Evolutionary conservation across 163 green algal species (phyloP).

Genomic region (Smithsoniella earleae): DNA sequence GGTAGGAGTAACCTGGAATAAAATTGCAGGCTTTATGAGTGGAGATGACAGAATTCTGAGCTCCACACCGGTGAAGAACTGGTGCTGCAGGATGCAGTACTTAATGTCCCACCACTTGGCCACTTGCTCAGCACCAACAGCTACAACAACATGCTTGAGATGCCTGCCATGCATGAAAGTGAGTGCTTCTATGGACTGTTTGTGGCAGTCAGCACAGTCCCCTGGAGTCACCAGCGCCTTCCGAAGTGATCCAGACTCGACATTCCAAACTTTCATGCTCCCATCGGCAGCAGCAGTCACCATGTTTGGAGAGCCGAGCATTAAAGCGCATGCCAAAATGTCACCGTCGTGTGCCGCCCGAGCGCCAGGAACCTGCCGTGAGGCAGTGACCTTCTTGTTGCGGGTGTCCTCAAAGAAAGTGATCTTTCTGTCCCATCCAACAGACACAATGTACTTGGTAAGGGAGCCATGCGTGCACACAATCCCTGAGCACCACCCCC

Average conservation of each 20-base stretch:
- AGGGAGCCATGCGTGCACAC: slow-evolving; percentile 38
- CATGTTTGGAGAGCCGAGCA: slow-evolving; percentile 30
- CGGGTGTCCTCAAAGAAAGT: slow-evolving; percentile 34
- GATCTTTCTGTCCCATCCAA: slow-evolving; percentile 53
- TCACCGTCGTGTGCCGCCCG: slow-evolving; percentile 29
- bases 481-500: no score
- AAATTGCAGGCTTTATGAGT: no score
- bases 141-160: slow-evolving; percentile 9
- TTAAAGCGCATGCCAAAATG: slow-evolving; percentile 29
- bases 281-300: slow-evolving; percentile 35
- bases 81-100: slow-evolving; percentile 21
- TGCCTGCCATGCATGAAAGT: slow-evolving; percentile 8
- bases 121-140: neutral
- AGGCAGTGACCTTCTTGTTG: slow-evolving; percentile 13
- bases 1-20: no score
- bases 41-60: no score
- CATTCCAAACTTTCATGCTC: slow-evolving; percentile 35
- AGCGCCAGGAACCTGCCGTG: neutral
- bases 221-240: slow-evolving; percentile 21
- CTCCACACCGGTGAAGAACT: slow-evolving; percentile 28
- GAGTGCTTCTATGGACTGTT: neutral
- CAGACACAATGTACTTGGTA: slow-evolving; percentile 44
- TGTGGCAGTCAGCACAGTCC: neutral
- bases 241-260: slow-evolving; percentile 34
- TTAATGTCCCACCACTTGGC: slow-evolving; percentile 3